Base-by-base conservation (phyloP, 1,139 yeast genomes). In the Pichia sp. region DNA sequence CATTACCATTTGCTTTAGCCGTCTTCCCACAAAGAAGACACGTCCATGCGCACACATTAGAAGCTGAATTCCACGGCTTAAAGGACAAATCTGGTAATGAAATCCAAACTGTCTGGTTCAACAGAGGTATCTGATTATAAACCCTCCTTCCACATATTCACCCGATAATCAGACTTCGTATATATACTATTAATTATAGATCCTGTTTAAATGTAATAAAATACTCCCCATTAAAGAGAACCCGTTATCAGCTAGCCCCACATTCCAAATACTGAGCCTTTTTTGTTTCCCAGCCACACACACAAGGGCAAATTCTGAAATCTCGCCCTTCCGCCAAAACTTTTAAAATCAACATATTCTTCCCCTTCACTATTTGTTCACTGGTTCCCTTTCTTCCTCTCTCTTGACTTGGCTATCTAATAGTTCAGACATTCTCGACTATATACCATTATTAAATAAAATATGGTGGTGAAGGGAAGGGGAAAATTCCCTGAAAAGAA, bases 1-100 rank as follows among this genome's bases (percentile, higher is more conserved):
- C 85, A 0, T 75, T 93, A 57, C 99, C 99, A 12, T 88, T 93
- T 71, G 98, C 99, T 0, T 73, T 93, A 62, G 99, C 91, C 2
- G 86, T 90, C 4, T 93, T 93, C 79, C 99, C 99, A 5, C 97
- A 91, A 67, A 79, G 85, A 62, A 82, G 88, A 60, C 70, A 69
- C 28, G 73, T 91, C 53, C 66, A 73, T 21, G 85, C 83, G 8
- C 52, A 67, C 15, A 71, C 73, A 44, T 73, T 93, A 53, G 98
- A 91, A 65, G 68, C 72, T 3, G 69, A 79, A 52, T 79, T 91
- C 65, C 76, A 73, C 14, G 74, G 71, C 34, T 71, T 84, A 62
- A 82, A 76, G 61, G 84, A 84, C 58, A 72, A 74, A 48, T 65
- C 80, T 18, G 96, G 96, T 8, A 68, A 75, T n/a, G 68, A 67